Evolutionary conservation across 805 yeast species (phyloP).

Genomic region (Monosporozyma aerobia): DNA sequence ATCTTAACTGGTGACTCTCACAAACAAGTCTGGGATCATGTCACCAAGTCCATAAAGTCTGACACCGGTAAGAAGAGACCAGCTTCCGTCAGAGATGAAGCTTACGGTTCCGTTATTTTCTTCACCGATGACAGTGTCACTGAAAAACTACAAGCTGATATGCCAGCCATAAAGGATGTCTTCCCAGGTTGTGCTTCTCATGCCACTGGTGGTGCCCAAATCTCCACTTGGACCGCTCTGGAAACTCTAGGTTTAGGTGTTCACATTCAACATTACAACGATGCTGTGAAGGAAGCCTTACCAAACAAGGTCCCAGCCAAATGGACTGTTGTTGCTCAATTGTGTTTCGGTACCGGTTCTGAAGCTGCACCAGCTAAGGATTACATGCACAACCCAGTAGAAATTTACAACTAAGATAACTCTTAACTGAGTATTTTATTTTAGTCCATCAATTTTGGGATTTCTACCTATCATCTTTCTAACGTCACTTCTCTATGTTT

Average conservation of each 20-base stretch:
- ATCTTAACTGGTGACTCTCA: constrained; percentile 39
- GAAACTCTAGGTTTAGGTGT: constrained; percentile 39
- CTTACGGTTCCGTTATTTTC: constrained; percentile 42
- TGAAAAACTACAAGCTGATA: constrained; percentile 34
- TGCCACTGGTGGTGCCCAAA: constrained; percentile 42
- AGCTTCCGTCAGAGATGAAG: constrained; percentile 36
- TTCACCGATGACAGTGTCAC: constrained; percentile 37
- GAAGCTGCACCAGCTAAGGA: constrained; percentile 33
- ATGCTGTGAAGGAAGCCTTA: constrained; percentile 33
- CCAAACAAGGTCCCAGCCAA: constrained; percentile 33
- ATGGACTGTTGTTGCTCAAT: constrained; percentile 41
- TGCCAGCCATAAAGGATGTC: constrained; percentile 35
- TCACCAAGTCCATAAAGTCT: constrained; percentile 31
- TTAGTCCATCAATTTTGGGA: not conserved
- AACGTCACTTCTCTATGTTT: not conserved
- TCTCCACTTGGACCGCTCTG: constrained; percentile 41
- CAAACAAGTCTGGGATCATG: constrained; percentile 38
- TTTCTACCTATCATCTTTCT: not conserved
- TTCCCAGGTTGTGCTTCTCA: constrained; percentile 44
- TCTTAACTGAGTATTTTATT: not conserved
- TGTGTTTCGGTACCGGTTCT: constrained; percentile 41
- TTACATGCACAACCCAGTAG: constrained; percentile 36
- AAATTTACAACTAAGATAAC: constrained; percentile 22
- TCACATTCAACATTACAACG: constrained; percentile 46
- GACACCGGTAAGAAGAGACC: constrained; percentile 36